Percentiles rank a stretch among this genome's conserved stretches.
phyloP scores from a whole-genome alignment of 148 eudicot genomes.

The Vaccinium corymbosum region DNA sequence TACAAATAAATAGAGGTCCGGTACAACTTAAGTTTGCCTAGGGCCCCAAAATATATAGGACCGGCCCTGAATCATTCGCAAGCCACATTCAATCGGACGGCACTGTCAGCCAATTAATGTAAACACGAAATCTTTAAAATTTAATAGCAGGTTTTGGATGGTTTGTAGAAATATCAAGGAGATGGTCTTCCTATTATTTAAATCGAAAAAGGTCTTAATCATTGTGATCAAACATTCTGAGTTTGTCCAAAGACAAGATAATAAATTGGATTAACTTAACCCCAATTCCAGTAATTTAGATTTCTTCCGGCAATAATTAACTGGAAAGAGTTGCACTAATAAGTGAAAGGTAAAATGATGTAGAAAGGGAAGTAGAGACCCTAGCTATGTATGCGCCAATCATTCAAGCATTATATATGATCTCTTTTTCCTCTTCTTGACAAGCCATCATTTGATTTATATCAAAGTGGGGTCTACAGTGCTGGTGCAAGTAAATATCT shows the following conservation, averaged over 20 bases:
- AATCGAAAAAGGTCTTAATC: neutral
- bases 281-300: neutral
- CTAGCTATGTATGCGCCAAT: neutral
- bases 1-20: too few relatives aligned
- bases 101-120: too few relatives aligned
- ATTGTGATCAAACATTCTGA: conserved; percentile 14
- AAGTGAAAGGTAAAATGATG: conserved; percentile 16
- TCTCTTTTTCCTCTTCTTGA: neutral
- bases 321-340: neutral
- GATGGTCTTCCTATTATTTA: neutral
- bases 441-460: neutral
- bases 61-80: too few relatives aligned
- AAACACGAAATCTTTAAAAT: too few relatives aligned
- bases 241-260: conserved; percentile 9
- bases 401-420: neutral
- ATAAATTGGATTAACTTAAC: neutral
- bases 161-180: neutral
- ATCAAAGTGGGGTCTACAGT: neutral
- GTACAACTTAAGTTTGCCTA: neutral
- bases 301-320: conserved; percentile 6
- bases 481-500: too few relatives aligned
- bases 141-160: neutral
- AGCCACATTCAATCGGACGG: too few relatives aligned
- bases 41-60: neutral
- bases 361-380: neutral